Evolutionary conservation across 2,329 filamentous ascomycete species (phyloP), one percentile per base, ranked within the genome.

Genomic region (Colletotrichum cordylinicola): DNA sequence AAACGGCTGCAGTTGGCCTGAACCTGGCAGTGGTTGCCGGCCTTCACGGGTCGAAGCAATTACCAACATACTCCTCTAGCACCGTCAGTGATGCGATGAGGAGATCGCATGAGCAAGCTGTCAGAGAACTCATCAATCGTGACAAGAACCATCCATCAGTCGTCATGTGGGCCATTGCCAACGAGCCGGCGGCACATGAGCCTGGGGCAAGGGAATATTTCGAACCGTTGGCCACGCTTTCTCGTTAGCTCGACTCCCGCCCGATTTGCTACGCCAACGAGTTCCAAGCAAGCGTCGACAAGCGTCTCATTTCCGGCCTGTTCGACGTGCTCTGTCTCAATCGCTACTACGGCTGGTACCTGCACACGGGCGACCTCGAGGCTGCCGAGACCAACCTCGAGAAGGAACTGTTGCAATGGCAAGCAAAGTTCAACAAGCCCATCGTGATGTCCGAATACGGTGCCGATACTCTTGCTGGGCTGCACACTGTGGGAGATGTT

Each of bases 371-470:
- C 12, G 78, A 80, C 52, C 76, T 81, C 13, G 78, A 56, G 6
- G 68, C 72, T 13, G 81, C 81, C 2, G 80, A 82, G 58, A 52
- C 31, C 0, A 77, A 35, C 2, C 78, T 83, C 2, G 77, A 79
- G 33, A 66, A 74, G 27, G 81, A 83, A 37, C 39, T 82, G 2
- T 27, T 39, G 3, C 77, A 74, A 3, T 82, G 80, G 81, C 62
- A 79, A 60, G 43, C 76, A 24, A 82, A 78, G 33, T 81, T 78
- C 24, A 56, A 77, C 9, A 82, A 81, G 69, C 82, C 82, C 2
- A 83, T 83, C n/a, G 70, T 82, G 35, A 80, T 82, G 73, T 72
- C 78, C 2, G 81, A 82, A 72, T 82, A 82, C n/a, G 81, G 82
- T 1, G 81, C 80, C 1, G 82, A 83, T 43, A 81, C 80, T 1